These are phyloP conservation scores for Sophora flavescens DNA, from an alignment of 306 rosid genomes.

Conservation along the genomic window DNA sequence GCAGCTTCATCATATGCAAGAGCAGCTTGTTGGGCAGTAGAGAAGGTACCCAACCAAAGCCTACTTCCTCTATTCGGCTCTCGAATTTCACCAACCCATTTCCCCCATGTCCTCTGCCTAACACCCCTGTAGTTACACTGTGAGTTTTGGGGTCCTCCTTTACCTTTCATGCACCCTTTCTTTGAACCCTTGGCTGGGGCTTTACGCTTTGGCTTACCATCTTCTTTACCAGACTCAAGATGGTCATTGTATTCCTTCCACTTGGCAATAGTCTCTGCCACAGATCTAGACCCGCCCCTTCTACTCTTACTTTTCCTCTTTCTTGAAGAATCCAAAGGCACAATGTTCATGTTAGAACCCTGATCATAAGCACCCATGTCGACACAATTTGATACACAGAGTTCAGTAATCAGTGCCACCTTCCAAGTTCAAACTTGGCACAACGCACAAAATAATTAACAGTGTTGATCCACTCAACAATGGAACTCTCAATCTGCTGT, in stretches of 20 bases:
- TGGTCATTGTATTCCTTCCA: constrained; percentile 73
- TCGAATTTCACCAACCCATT: constrained; percentile 95
- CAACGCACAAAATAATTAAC: constrained; percentile 1
- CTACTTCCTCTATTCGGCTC: constrained; percentile 83
- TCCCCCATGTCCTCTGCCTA: constrained; percentile 98
- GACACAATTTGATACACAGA: not conserved
- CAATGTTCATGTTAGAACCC: constrained; percentile 35
- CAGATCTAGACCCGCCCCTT: constrained; percentile 56
- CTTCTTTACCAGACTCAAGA: constrained; percentile 44
- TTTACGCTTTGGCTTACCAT: constrained; percentile 51
- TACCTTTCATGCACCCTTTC: constrained; percentile 99
- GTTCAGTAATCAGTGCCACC: constrained; percentile 4
- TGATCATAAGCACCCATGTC: constrained; percentile 65
- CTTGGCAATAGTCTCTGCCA: constrained; percentile 76
- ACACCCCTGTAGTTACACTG: constrained; percentile 86
- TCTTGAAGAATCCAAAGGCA: constrained; percentile 59
- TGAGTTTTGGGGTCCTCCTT: constrained; percentile 92
- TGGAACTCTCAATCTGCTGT: constrained; percentile 49
- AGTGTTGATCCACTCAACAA: constrained; percentile 30
- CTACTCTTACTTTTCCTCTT: constrained; percentile 83
- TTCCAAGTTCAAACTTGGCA: not conserved
- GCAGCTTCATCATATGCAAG: constrained; percentile 91
- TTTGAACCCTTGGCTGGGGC: constrained; percentile 90
- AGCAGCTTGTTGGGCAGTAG: constrained; percentile 79
- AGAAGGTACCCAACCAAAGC: constrained; percentile 88